Evolutionary conservation across 371 early-diverging fungal genomes (phyloP), one percentile per base, ranked within the genome.

Genomic region (Mortierella sp.): DNA sequence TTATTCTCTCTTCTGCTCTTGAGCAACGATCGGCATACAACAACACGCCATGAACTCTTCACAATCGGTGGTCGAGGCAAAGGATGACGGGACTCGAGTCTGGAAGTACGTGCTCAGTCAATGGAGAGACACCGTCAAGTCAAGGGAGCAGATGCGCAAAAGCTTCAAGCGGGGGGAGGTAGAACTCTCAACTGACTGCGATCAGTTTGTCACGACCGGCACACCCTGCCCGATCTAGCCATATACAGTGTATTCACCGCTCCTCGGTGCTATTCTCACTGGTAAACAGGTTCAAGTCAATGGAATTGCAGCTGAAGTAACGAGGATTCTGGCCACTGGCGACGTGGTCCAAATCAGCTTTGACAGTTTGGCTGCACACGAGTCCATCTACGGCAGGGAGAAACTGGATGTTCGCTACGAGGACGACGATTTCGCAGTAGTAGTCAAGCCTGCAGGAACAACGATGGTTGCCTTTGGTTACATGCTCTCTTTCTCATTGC

Each of bases 361-460:
- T 45, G 79, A 84, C 43, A 61, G 63, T 44, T 57, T 63, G 0
- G 59, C 79, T 4, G 87, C 62, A 66, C 84, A 59, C 45, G 64
- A 47, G 46, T 78, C 45, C 17, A 54, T 52, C 19, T 85, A 54
- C 53, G 79, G 61, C n/a, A 51, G 9, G 53, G 85, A 54, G 62
- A 79, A 17, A 60, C 61, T 85, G 14, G 71, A 71, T 21, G 68
- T 85, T 13, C 71, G 71, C 1, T 83, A 80, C 51, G 79, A 85
- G 47, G 87, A 87, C 43, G 69, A 80, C 3, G 59, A 85, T 46
- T 37, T 87, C 2, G 87, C 85, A 10, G 71, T 87, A 27, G 83
- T 83, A 0, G 81, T 83, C 79, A 87, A 87, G 52, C 81, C 85
- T 13, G 74, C 85, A 34, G 87, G 87, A 22, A 81, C 76, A 61